Evolutionary conservation across 2,329 filamentous ascomycete species (phyloP), one percentile per base, ranked within the genome.

Genomic region (Aspergillus felis): DNA sequence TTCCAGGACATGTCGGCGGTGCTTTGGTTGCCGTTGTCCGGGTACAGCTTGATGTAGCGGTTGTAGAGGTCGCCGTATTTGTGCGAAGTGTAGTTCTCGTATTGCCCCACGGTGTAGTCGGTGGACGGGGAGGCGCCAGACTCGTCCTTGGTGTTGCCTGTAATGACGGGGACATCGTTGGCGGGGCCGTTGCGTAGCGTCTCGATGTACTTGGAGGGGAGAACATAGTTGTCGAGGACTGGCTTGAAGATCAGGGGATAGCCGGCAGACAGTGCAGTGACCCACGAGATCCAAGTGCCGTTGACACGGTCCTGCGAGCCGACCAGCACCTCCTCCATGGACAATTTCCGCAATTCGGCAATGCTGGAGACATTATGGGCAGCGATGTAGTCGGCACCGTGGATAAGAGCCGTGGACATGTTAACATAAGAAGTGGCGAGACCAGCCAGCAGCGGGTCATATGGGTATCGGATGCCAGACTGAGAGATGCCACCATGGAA

Each of bases 141-240:
- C 38, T 74, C 70, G 24, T 73, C 71, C 17, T 69, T 69, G 28
- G 68, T 72, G 57, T 74, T 74, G n/a, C 72, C 72, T 1, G 71
- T 74, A 22, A 74, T 66, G 12, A 74, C 59, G 2, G 73, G 72
- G 6, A 74, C 71, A 22, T 74, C 71, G 57, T 71, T 72, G 47
- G 68, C 70, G 0, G 68, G 64, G 0, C 68, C 71, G 2, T 65
- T 60, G 10, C 57, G 46, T 27, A 74, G 57, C 1, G 59, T 61
- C 35, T 42, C 61, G 9, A 67, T 57, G 56, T 71, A 71, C 25
- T 60, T 69, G 20, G 61, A 59, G 3, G 68, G 66, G 0, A 71
- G 57, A 8, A 68, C 65, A 35, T 68, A 69, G 25, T 57, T 50
- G 44, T 70, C 67, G 0, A 69, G 62, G 12, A 65, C 61, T 3